Percentiles rank a stretch among this genome's conserved stretches.
Evolutionary conservation across 2,329 filamentous ascomycete species (phyloP).

Genomic region (Aspergillus japonicus): DNA sequence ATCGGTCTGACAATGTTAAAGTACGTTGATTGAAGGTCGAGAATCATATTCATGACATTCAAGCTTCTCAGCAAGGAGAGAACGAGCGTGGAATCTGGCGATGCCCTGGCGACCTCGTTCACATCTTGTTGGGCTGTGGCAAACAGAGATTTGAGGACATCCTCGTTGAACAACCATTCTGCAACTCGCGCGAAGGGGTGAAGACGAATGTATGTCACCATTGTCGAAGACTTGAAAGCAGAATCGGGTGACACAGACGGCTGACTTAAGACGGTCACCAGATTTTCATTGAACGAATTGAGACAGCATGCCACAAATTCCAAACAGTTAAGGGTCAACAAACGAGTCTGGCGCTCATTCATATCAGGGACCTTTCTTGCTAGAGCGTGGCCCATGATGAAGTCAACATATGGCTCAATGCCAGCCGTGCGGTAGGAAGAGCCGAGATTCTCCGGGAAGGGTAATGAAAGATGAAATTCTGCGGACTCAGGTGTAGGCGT

Average conservation of each 20-base stretch:
- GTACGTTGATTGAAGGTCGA: constrained; percentile 89
- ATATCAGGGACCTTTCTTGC: constrained; percentile 65
- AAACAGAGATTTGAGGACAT: constrained; percentile 77
- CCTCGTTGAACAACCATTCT: constrained; percentile 97
- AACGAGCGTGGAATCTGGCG: constrained; percentile 77
- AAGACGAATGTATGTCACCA: constrained; percentile 76
- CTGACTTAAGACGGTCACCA: constrained; percentile 80
- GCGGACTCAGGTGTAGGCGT: constrained; percentile 51
- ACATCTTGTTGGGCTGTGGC: constrained; percentile 74
- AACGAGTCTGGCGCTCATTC: constrained; percentile 67
- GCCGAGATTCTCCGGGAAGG: constrained; percentile 84
- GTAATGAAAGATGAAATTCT: constrained; percentile 69
- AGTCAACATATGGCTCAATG: constrained; percentile 91
- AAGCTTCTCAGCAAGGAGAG: constrained; percentile 76
- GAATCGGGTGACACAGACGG: constrained; percentile 73
- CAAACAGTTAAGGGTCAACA: constrained; percentile 77
- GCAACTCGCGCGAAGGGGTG: constrained; percentile 94
- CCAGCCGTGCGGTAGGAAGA: constrained; percentile 75
- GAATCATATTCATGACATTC: constrained; percentile 75
- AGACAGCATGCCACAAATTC: constrained; percentile 79
- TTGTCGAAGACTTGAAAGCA: constrained; percentile 70
- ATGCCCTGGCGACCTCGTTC: constrained; percentile 67
- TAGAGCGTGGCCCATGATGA: constrained; percentile 77
- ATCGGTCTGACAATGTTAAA: constrained; percentile 81
- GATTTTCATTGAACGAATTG: constrained; percentile 86